phyloP scores from a whole-genome alignment of 371 early-diverging fungal species.

The Mucor piriformis region DNA sequence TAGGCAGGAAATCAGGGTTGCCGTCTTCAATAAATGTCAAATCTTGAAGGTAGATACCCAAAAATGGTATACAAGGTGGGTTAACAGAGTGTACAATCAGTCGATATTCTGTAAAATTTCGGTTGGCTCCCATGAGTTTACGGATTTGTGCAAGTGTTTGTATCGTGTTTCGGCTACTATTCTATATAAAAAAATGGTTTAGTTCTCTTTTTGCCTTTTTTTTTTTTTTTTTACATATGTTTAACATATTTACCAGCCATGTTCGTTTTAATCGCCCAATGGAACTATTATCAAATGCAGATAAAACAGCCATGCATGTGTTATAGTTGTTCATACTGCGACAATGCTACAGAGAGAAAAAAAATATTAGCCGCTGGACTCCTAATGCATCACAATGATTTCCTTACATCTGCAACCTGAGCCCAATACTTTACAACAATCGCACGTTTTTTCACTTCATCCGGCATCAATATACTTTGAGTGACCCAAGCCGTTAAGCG shows the following conservation, averaged over 20 bases:
- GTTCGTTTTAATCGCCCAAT: constrained; percentile 86
- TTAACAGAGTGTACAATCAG: constrained; percentile 80
- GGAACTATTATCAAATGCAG: constrained; percentile 85
- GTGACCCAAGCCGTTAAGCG: constrained; percentile 79
- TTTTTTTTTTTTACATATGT: background rate
- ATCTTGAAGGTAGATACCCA: constrained; percentile 88
- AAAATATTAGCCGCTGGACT: background rate
- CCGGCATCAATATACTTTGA: constrained; percentile 71
- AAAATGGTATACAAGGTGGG: constrained; percentile 92
- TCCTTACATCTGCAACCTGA: constrained; percentile 73
- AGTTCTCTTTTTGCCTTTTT: background rate
- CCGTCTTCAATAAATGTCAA: constrained; percentile 94
- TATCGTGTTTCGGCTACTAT: constrained; percentile 43
- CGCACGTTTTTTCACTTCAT: constrained; percentile 77
- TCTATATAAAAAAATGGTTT: constrained; percentile 20
- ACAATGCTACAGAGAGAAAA: constrained; percentile 46
- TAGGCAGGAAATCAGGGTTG: constrained; percentile 74
- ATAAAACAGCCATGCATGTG: constrained; percentile 85
- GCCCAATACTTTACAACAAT: constrained; percentile 80
- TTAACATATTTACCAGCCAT: constrained; percentile 60
- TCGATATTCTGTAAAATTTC: constrained; percentile 88
- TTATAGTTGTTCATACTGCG: constrained; percentile 86
- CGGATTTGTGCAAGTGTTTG: constrained; percentile 50
- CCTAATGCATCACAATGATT: too few species aligned
- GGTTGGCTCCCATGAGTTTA: constrained; percentile 76